A percentile compares a stretch with the other conserved stretches of the same genome.
Evolutionary conservation across 2,329 filamentous ascomycete genomes (phyloP).

Genomic region (Pseudogymnoascus sp.): DNA sequence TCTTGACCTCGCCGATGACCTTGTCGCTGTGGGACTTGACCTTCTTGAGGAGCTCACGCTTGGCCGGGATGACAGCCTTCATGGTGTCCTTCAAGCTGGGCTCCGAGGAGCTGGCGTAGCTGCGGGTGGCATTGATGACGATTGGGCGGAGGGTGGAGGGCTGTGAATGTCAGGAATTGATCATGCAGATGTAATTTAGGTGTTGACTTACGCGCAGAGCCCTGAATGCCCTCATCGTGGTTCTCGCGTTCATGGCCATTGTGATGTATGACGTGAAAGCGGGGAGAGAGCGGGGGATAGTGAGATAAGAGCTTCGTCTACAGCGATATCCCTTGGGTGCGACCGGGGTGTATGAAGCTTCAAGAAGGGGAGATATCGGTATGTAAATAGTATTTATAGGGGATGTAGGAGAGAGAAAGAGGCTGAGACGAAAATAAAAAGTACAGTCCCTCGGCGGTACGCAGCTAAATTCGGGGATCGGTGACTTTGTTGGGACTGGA

Average conservation of each 20-base stretch:
- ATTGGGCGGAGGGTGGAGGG: constrained; percentile 28
- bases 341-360: background rate
- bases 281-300: constrained; percentile 17
- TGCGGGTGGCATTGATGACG: constrained; percentile 36
- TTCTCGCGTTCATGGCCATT: constrained; percentile 60
- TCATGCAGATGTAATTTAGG: constrained; percentile 14
- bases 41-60: constrained; percentile 87
- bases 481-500: background rate
- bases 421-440: background rate
- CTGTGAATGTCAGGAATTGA: constrained; percentile 14
- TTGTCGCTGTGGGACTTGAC: constrained; percentile 81
- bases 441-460: background rate
- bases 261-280: constrained; percentile 23
- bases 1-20: constrained; percentile 83
- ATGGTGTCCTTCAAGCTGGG: constrained; percentile 85
- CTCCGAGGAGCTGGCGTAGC: constrained; percentile 70
- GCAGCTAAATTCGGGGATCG: background rate
- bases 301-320: background rate
- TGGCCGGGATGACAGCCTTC: constrained; percentile 76
- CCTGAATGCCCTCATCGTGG: constrained; percentile 55
- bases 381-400: background rate
- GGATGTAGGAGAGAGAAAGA: background rate
- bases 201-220: constrained; percentile 51
- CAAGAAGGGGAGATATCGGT: background rate
- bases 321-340: background rate